phyloP scores from a whole-genome alignment of 2,329 filamentous ascomycete genomes.

The Lachnum nothofagi region DNA sequence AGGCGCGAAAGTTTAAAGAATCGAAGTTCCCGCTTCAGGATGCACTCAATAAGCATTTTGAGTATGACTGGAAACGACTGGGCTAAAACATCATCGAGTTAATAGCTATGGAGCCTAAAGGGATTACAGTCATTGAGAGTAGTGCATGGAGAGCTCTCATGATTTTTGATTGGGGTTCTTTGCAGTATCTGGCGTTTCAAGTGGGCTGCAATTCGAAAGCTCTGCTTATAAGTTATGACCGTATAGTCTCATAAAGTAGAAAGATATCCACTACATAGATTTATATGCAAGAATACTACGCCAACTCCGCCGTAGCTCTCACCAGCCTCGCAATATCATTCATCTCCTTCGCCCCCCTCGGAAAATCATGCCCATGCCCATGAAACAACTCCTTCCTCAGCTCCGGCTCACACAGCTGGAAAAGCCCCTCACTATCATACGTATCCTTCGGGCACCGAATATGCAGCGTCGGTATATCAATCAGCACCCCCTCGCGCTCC shows the following conservation, averaged over 20 bases:
- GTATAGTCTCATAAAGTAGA: neutral
- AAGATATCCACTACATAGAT: neutral
- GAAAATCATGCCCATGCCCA: conserved; percentile 13
- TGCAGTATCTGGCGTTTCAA: too few relatives aligned
- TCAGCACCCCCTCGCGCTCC: conserved; percentile 3
- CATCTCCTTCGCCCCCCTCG: conserved; percentile 13
- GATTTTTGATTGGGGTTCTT: too few relatives aligned
- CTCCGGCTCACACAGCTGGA: conserved; percentile 10
- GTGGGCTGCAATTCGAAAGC: too few relatives aligned
- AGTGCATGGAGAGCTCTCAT: too few relatives aligned
- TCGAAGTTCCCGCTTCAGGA: neutral
- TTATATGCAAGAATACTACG: neutral
- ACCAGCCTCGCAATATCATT: conserved; percentile 9
- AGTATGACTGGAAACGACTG: neutral
- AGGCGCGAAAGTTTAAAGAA: neutral
- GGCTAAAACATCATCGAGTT: neutral
- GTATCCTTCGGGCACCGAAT: conserved; percentile 12
- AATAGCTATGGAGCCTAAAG: too few relatives aligned
- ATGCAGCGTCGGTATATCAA: conserved; percentile 16
- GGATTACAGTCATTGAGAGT: too few relatives aligned
- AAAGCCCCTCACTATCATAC: conserved; percentile 5
- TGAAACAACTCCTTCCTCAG: conserved; percentile 9
- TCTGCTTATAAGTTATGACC: too few relatives aligned
- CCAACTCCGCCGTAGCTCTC: conserved; percentile 7
- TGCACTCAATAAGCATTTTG: neutral